Evolutionary conservation across 441 rosid genomes (phyloP).

Genomic region (Manihot esculenta): DNA sequence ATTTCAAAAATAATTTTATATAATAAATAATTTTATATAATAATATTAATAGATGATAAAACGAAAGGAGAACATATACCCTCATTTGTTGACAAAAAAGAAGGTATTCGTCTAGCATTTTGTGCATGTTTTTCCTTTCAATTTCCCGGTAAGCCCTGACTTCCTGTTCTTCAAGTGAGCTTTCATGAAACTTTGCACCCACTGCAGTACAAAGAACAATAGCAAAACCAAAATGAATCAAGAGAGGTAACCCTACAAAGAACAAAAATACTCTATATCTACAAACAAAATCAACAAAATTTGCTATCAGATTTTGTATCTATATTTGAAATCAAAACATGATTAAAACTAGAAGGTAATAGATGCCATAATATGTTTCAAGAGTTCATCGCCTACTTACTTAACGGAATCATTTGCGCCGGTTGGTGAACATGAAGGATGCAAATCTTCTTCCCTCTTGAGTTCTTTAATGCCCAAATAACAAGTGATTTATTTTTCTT

Average conservation of each 20-base stretch:
- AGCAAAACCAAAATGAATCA: background rate
- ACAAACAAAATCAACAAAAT: slow-evolving; percentile 1
- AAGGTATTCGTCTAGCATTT: slow-evolving; percentile 54
- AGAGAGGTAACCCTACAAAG: too few species aligned
- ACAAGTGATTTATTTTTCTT: slow-evolving; percentile 55
- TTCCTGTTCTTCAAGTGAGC: slow-evolving; percentile 52
- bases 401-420: slow-evolving; percentile 58
- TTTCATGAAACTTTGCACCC: slow-evolving; percentile 71
- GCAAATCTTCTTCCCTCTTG: slow-evolving; percentile 73
- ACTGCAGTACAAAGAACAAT: slow-evolving; percentile 41
- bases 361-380: too few species aligned
- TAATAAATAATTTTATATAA: too few species aligned
- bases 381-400: slow-evolving; percentile 32
- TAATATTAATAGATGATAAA: slow-evolving; percentile 1
- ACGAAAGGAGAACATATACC: slow-evolving; percentile 48
- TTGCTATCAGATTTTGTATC: too few species aligned
- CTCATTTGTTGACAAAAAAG: slow-evolving; percentile 54
- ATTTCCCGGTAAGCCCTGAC: slow-evolving; percentile 59
- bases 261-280: too few species aligned
- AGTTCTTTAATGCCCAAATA: slow-evolving; percentile 71
- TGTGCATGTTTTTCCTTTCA: slow-evolving; percentile 54
- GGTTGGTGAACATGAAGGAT: slow-evolving; percentile 74
- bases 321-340: too few species aligned
- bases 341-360: too few species aligned
- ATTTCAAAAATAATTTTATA: too few species aligned